A percentile compares a stretch with the other conserved stretches of the same genome.
These are phyloP conservation scores for Poterioochromonas sp. DNA, from an alignment of 352 stramenopile genomes.

Conservation along the genomic window DNA sequence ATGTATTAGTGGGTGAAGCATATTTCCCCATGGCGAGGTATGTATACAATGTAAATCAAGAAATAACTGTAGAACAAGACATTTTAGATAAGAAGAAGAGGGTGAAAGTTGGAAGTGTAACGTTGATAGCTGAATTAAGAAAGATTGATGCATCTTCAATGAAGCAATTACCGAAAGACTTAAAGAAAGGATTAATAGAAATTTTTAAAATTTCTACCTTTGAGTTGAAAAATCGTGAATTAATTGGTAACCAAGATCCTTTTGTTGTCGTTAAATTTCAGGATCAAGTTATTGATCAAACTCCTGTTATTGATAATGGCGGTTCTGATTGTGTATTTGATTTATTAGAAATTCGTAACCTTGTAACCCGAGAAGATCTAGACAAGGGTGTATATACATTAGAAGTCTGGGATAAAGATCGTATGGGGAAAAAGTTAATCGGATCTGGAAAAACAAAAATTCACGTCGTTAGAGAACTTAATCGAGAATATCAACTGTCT, in stretches of 20 bases:
- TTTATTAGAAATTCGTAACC: neutral
- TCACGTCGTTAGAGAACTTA: no score
- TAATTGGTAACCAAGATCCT: conserved; percentile 24
- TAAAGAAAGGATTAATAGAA: no score
- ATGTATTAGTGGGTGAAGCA: conserved; percentile 3
- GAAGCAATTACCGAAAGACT: no score
- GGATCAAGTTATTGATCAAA: no score
- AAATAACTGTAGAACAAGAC: no score
- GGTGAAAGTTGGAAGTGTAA: no score
- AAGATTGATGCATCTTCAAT: no score
- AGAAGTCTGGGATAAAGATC: conserved; percentile 1
- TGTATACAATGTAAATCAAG: no score
- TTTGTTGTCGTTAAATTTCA: no score
- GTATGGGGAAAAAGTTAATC: neutral
- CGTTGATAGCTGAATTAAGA: no score
- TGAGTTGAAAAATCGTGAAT: conserved; percentile 16
- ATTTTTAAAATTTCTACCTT: no score
- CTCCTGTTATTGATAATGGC: neutral
- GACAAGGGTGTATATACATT: neutral
- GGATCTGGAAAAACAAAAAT: neutral
- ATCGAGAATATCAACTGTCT: neutral
- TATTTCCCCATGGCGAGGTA: neutral
- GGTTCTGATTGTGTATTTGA: neutral
- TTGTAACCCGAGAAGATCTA: neutral
- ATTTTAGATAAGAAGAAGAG: no score